Conservation (phyloP, 805 yeast genomes). For the Diddensiella transvaalensis region DNA sequence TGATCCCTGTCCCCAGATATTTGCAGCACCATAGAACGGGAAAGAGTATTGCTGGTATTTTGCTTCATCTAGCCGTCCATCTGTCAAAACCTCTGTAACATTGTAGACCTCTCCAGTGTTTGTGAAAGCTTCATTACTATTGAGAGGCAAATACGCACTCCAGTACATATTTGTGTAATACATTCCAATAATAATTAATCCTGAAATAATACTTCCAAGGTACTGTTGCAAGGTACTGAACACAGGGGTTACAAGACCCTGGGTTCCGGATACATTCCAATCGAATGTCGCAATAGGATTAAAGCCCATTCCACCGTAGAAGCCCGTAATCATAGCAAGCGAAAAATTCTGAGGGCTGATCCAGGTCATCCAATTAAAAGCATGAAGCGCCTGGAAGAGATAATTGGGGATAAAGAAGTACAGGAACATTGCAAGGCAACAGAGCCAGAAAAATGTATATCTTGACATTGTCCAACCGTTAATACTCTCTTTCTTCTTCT, state of each 20-base stretch:
- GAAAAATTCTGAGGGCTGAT: constrained; percentile 48
- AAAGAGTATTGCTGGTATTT: constrained; percentile 50
- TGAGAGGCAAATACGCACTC: constrained; percentile 51
- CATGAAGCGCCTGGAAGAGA: constrained; percentile 54
- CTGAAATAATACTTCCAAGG: constrained; percentile 12
- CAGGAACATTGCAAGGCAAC: constrained; percentile 39
- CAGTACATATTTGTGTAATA: constrained; percentile 49
- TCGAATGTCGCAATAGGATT: constrained; percentile 48
- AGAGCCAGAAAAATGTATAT: constrained; percentile 40
- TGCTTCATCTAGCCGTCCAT: constrained; percentile 39
- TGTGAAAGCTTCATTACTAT: constrained; percentile 39
- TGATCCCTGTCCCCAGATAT: constrained; percentile 50
- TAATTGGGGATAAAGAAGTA: constrained; percentile 61
- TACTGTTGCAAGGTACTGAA: constrained; percentile 8
- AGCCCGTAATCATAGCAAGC: constrained; percentile 50
- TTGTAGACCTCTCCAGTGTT: constrained; percentile 45
- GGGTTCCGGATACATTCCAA: constrained; percentile 34
- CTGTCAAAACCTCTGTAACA: constrained; percentile 41
- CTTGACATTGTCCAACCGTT: constrained; percentile 59
- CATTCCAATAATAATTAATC: constrained; percentile 23
- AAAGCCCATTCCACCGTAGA: constrained; percentile 44
- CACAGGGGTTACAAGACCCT: constrained; percentile 11
- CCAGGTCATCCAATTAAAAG: constrained; percentile 62
- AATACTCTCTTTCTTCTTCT: constrained; percentile 20
- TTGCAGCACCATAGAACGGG: constrained; percentile 55